These are phyloP conservation scores for Phytophthora brassicae DNA, from an alignment of 352 stramenopile species.

Conservation along the genomic window DNA sequence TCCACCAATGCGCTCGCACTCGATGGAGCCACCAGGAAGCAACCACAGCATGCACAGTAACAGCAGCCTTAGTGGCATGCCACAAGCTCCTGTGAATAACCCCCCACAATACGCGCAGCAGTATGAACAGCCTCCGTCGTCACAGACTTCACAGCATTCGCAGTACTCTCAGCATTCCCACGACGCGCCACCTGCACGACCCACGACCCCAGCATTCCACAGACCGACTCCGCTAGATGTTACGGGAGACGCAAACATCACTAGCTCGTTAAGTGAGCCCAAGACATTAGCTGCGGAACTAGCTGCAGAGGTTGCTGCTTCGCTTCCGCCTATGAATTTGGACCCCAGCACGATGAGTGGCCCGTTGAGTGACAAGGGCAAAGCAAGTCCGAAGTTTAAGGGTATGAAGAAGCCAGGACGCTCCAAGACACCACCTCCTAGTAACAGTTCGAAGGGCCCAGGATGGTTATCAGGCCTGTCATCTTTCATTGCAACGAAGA, in stretches of 20 bases:
- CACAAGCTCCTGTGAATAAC: conserved; percentile 10
- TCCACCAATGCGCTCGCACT: conserved; percentile 24
- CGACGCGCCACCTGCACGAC: conserved; percentile 6
- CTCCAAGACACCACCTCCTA: conserved; percentile 81
- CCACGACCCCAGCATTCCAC: conserved; percentile 11
- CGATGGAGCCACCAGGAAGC: conserved; percentile 37
- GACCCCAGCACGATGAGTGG: conserved; percentile 33
- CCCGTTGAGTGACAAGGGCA: conserved; percentile 75
- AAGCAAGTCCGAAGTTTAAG: conserved; percentile 66
- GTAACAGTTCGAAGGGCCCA: conserved; percentile 59
- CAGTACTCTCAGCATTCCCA: conserved; percentile 19
- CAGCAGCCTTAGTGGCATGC: conserved; percentile 21
- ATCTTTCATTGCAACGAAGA: conserved; percentile 72
- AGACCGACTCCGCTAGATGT: conserved; percentile 16
- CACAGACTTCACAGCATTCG: conserved; percentile 29
- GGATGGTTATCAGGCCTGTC: conserved; percentile 66
- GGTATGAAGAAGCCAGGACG: conserved; percentile 57
- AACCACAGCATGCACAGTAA: conserved; percentile 38
- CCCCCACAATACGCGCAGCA: conserved; percentile 11
- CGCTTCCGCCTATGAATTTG: conserved; percentile 13
- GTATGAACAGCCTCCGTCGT: conserved; percentile 24
- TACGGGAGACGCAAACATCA: not conserved
- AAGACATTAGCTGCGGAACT: conserved; percentile 18
- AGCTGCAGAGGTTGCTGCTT: conserved; percentile 19
- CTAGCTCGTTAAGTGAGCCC: conserved; percentile 15